A percentile compares a stretch with the other conserved stretches of the same genome.
phyloP scores from a whole-genome alignment of 176 grass and related monocot species.

The Eragrostis nindensis region DNA sequence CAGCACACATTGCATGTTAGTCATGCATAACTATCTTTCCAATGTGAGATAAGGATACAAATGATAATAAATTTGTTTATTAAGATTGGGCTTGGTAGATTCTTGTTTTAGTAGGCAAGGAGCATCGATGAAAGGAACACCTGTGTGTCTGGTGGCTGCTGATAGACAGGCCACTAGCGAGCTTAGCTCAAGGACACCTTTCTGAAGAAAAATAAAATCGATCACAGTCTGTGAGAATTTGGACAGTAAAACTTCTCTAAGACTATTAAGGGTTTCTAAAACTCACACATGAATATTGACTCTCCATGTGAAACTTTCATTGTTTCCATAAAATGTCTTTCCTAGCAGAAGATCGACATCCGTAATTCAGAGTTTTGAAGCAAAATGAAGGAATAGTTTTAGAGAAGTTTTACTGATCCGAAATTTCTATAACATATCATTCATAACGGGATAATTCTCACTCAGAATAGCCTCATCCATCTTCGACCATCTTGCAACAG shows the following conservation, averaged over 20 bases:
- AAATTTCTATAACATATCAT: conserved; percentile 2
- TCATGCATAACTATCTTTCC: conserved; percentile 15
- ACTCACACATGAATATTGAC: too few species aligned
- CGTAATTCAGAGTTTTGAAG: too few species aligned
- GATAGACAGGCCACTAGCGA: conserved; percentile 33
- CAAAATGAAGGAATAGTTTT: too few species aligned
- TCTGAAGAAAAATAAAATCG: too few species aligned
- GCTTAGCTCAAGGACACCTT: neutral
- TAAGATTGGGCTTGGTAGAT: neutral
- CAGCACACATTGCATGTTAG: conserved; percentile 32
- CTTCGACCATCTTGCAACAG: too few species aligned
- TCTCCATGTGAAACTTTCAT: too few species aligned
- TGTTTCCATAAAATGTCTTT: too few species aligned
- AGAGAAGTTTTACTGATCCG: neutral
- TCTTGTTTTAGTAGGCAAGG: neutral
- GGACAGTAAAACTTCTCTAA: too few species aligned
- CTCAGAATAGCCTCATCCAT: neutral
- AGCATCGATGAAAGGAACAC: conserved; percentile 36
- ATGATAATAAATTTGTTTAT: conserved; percentile 18
- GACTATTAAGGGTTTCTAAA: too few species aligned
- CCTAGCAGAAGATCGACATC: too few species aligned
- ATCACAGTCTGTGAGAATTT: too few species aligned
- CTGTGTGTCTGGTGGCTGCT: conserved; percentile 30
- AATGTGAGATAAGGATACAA: conserved; percentile 24
- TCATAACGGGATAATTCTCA: too few species aligned